These are phyloP conservation scores for Paraphysoderma sedebokerense DNA, from an alignment of 371 early-diverging fungal genomes.

Conservation along the genomic window DNA sequence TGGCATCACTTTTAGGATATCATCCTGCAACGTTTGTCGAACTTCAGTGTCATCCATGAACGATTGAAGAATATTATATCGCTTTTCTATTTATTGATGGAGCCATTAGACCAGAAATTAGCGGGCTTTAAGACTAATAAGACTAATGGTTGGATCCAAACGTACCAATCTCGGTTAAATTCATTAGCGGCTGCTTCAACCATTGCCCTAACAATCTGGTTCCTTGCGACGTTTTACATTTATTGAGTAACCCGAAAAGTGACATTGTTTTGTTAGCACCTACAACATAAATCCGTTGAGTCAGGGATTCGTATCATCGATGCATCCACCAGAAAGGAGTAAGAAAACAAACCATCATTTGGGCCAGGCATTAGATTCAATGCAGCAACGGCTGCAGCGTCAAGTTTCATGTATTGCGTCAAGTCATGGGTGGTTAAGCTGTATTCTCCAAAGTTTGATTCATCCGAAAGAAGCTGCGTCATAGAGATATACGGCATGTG, in stretches of 20 bases:
- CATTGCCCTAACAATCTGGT: constrained; percentile 72
- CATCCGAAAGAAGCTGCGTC: constrained; percentile 38
- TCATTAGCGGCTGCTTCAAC: constrained; percentile 84
- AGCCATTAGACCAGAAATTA: too few species aligned
- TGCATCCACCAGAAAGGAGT: too few species aligned
- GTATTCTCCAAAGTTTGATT: constrained; percentile 55
- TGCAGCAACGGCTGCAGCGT: constrained; percentile 74
- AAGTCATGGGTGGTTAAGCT: constrained; percentile 49
- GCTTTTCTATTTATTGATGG: too few species aligned
- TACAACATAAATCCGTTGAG: too few species aligned
- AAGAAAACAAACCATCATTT: too few species aligned
- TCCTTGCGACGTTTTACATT: constrained; percentile 83
- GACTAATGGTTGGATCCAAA: too few species aligned
- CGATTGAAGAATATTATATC: constrained; percentile 62
- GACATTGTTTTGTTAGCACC: constrained; percentile 62
- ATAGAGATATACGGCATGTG: not conserved
- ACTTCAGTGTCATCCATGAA: constrained; percentile 49
- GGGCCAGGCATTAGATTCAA: constrained; percentile 75
- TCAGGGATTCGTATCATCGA: too few species aligned
- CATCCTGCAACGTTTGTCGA: constrained; percentile 48
- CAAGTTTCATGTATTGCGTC: constrained; percentile 80
- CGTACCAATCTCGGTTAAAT: constrained; percentile 49
- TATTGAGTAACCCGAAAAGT: constrained; percentile 70
- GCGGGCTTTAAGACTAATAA: too few species aligned
- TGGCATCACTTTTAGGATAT: constrained; percentile 62